Evolutionary conservation across 1,284 basidiomycete genomes (phyloP).

Genomic region (Hymenochaete sp.): DNA sequence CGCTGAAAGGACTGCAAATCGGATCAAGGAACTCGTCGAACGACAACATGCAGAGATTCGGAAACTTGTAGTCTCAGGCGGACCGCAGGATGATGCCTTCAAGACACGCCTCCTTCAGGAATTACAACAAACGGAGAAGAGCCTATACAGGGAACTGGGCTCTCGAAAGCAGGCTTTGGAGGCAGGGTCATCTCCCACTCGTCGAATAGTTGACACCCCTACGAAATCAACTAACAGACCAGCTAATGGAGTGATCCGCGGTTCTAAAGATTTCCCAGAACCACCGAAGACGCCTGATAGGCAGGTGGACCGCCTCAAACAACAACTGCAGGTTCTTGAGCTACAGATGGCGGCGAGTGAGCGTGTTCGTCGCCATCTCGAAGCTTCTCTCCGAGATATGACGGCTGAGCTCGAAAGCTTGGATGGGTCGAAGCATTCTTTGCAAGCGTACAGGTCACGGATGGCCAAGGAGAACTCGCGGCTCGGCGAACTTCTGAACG

Average conservation of each 20-base stretch:
- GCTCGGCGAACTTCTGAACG: constrained; percentile 47
- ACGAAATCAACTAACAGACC: constrained; percentile 32
- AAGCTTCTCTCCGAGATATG: constrained; percentile 52
- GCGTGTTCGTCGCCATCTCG: constrained; percentile 58
- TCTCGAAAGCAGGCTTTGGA: constrained; percentile 23
- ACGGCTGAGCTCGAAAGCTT: constrained; percentile 55
- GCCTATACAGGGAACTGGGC: constrained; percentile 50
- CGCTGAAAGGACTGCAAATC: constrained; percentile 40
- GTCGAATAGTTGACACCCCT: constrained; percentile 32
- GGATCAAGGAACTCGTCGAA: constrained; percentile 56
- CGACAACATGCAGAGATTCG: constrained; percentile 65
- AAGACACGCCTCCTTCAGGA: constrained; percentile 60
- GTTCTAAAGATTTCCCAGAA: constrained; percentile 30
- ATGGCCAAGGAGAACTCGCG: constrained; percentile 52
- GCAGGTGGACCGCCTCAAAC: constrained; percentile 47
- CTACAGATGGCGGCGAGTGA: constrained; percentile 62
- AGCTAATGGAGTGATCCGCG: constrained; percentile 30
- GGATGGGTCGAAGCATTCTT: constrained; percentile 57
- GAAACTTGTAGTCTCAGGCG: constrained; percentile 48
- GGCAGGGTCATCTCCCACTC: constrained; percentile 26
- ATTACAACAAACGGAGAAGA: constrained; percentile 56
- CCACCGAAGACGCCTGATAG: constrained; percentile 37
- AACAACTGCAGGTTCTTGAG: constrained; percentile 61
- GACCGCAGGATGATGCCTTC: constrained; percentile 54
- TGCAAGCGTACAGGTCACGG: constrained; percentile 49